Evolutionary conservation across 495 filamentous ascomycete genomes (phyloP), one percentile per base, ranked within the genome.

Genomic region (Trichocladium uniseriatum): DNA sequence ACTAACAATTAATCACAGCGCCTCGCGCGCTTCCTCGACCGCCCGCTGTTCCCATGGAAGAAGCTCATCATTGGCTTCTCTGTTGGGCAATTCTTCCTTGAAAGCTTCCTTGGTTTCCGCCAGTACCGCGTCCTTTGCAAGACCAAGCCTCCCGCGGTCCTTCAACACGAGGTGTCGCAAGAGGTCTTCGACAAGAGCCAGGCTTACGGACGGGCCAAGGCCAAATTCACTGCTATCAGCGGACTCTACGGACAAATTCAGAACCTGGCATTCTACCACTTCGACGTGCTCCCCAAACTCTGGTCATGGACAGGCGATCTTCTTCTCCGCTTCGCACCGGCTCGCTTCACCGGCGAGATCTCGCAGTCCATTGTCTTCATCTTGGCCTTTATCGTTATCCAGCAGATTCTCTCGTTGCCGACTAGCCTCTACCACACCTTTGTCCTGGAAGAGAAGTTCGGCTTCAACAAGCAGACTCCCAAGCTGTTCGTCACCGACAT

Each of bases 381-480:
- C 59, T 83, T 96, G 62, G 74, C 79, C 38, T 96, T 94, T 69
- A 84, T 86, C 59, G 62, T 94, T 52, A 77, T 88, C 57, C 82
- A 87, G 31, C 85, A 87, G 55, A 57, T 84, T 41, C 66, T 94
- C 48, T 83, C 81, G 32, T 70, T 97, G 40, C 94, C 94, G 14
- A 78, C 84, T 47, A 83, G 76, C 44, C 85, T 95, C 62, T 98
- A 96, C 74, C 82, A 87, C 72, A 89, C 84, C 1, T 98, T 98
- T 62, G 86, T 95, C 35, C 75, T 97, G 37, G 92, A 98, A 64
- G 89, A 97, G 74, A 86, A 89, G 60, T 98, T 90, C 64, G 94
- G 92, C 20, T 98, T 98, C 78, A 98, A 98, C 68, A 97, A 98
- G 74, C 87, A 94, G 72, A 97, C 92, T 0, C 66, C 86, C 34